Conservation (phyloP, 192 early-diverging fungal species). For the Dispira parvispora region DNA sequence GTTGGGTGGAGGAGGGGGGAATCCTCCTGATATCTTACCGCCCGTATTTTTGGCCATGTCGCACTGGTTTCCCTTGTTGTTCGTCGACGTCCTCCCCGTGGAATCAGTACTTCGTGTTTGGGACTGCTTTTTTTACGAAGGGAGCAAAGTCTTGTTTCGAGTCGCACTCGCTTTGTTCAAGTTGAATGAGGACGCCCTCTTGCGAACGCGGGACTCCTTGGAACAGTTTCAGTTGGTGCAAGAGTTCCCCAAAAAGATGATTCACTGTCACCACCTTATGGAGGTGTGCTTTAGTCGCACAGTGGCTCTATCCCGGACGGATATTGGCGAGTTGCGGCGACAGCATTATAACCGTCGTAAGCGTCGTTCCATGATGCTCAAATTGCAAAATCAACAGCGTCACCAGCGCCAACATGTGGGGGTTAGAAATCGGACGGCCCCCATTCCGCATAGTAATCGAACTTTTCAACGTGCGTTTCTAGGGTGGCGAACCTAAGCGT, state of each 20-base stretch:
- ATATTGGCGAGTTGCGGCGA: constrained; percentile 7
- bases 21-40: constrained; percentile 34
- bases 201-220: constrained; percentile 35
- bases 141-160: constrained; percentile 51
- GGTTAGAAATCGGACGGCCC: too few relatives aligned
- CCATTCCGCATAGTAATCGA: too few relatives aligned
- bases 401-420: too few relatives aligned
- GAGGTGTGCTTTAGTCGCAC: constrained; percentile 16
- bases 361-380: constrained; percentile 9
- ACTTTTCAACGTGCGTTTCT: too few relatives aligned
- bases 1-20: constrained; percentile 26
- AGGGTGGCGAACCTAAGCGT: too few relatives aligned
- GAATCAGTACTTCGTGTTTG: constrained; percentile 63
- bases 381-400: constrained; percentile 7
- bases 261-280: constrained; percentile 46
- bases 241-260: constrained; percentile 40
- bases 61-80: constrained; percentile 70
- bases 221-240: constrained; percentile 42
- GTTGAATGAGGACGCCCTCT: constrained; percentile 42
- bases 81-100: constrained; percentile 57
- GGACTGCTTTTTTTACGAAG: constrained; percentile 63
- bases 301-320: neutral
- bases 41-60: constrained; percentile 58
- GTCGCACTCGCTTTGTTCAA: constrained; percentile 56
- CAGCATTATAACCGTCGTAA: constrained; percentile 8